Percentiles rank a stretch among this genome's conserved stretches.
Conservation (phyloP, 1,284 basidiomycete species). For the Lentinus polychrous region DNA sequence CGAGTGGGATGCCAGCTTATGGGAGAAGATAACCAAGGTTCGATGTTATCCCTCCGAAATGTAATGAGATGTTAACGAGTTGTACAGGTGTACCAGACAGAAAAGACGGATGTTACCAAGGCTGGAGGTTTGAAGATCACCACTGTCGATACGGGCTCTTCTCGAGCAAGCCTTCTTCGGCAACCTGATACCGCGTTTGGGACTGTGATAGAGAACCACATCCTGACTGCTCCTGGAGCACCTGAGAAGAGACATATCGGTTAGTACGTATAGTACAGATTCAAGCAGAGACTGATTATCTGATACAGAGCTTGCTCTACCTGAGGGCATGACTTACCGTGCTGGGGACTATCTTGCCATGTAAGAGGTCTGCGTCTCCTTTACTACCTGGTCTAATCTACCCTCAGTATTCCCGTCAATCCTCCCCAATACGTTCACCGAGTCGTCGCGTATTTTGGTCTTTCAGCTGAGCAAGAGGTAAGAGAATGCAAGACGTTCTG, state of each 20-base stretch:
- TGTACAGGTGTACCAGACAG: slow-evolving; percentile 3
- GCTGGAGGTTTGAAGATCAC: slow-evolving; percentile 23
- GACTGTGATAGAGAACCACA: slow-evolving; percentile 33
- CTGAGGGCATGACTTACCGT: slow-evolving; percentile 31
- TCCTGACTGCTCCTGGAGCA: slow-evolving; percentile 33
- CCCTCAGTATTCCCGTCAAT: slow-evolving; percentile 34
- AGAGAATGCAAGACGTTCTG: background rate
- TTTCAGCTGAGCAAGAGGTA: slow-evolving; percentile 39
- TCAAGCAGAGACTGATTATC: slow-evolving; percentile 7
- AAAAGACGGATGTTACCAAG: background rate
- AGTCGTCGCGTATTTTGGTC: slow-evolving; percentile 32
- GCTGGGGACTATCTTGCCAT: slow-evolving; percentile 45
- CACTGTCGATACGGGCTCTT: slow-evolving; percentile 28
- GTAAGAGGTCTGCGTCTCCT: slow-evolving; percentile 16
- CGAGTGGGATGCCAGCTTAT: slow-evolving; percentile 36
- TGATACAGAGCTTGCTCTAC: slow-evolving; percentile 32
- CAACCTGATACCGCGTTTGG: slow-evolving; percentile 36
- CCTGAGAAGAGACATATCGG: slow-evolving; percentile 39
- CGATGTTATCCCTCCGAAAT: slow-evolving; percentile 4
- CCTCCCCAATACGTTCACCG: slow-evolving; percentile 33
- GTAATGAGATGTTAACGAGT: background rate
- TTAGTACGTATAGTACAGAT: slow-evolving; percentile 9
- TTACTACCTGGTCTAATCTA: background rate
- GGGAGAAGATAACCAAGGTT: slow-evolving; percentile 31
- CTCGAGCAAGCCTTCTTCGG: slow-evolving; percentile 31